Evolutionary conservation across 2,329 filamentous ascomycete genomes (phyloP), one percentile per base, ranked within the genome.

Genomic region (Emmonsia crescens): DNA sequence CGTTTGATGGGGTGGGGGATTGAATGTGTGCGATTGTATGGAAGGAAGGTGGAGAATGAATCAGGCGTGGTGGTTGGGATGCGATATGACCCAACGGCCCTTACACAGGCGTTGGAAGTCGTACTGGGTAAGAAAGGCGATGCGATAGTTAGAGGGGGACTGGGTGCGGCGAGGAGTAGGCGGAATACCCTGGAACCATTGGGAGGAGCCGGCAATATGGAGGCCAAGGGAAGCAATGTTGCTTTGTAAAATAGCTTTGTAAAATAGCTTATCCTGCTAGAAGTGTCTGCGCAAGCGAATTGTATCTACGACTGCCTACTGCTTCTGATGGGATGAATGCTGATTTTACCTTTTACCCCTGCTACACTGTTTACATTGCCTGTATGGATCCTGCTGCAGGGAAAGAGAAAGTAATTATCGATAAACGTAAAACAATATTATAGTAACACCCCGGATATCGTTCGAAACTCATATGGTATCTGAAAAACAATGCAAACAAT

Each of bases 21-120:
- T 48, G 87, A 91, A 68, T 85, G 86, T 19, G 82, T 95, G 16
- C 81, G 86, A 61, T 78, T 96, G 0, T 93, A 94, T 71, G 91
- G 91, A 1, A 82, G 87, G 42, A 85, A 80, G 63, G 72, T 73
- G 38, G 75, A 79, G 56, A 77, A 75, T 9, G 72, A 73, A 33
- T 73, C 69, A 31, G 81, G 80, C 52, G 80, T 80, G 8, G 78
- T 80, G 8, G 73, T 76, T 19, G 82, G 82, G 6, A 79, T 86
- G 74, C 75, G 83, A 62, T 96, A 96, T 73, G 92, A 96, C 74
- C 82, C 86, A 60, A 86, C 82, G 60, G 91, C 85, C 0, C 74
- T 96, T 64, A 79, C 81, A 3, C 87, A 91, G 72, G 88, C 89
- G 1, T 74, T 96, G 49, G 88, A 91, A 74, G 85, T 86, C 0